phyloP scores from a whole-genome alignment of 2,329 filamentous ascomycete genomes.

The Penicillium decumbens region DNA sequence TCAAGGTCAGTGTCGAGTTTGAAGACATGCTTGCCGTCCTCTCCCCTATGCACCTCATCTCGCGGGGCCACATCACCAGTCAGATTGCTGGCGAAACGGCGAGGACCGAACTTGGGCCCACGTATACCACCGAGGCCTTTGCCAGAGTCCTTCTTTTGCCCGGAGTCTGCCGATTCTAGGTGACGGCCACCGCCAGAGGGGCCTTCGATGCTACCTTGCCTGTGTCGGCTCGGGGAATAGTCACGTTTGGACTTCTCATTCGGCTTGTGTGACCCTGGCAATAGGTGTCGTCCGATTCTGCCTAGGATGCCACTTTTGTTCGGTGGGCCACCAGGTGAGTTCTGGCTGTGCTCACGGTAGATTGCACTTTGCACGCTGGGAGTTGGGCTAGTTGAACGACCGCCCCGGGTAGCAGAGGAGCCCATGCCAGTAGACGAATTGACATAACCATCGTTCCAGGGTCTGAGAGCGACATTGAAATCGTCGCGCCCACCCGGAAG shows the following conservation, averaged over 20 bases:
- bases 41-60: conserved; percentile 43
- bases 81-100: conserved; percentile 30
- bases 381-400: conserved; percentile 73
- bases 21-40: conserved; percentile 57
- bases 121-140: conserved; percentile 31
- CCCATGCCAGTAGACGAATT: conserved; percentile 47
- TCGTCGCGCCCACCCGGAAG: conserved; percentile 77
- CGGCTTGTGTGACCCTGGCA: conserved; percentile 30
- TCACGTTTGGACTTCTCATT: conserved; percentile 30
- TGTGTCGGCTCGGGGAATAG: conserved; percentile 29
- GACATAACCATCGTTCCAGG: conserved; percentile 48
- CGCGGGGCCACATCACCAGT: conserved; percentile 23
- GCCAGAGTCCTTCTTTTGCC: conserved; percentile 36
- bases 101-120: conserved; percentile 32
- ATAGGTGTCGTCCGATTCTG: conserved; percentile 48
- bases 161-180: conserved; percentile 29
- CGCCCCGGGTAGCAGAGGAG: conserved; percentile 48
- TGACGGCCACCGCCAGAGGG: conserved; percentile 14
- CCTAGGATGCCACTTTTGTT: conserved; percentile 51
- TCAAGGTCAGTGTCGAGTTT: conserved; percentile 81
- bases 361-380: conserved; percentile 65
- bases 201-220: conserved; percentile 38
- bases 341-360: conserved; percentile 45
- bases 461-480: conserved; percentile 51
- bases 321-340: conserved; percentile 36